These are phyloP conservation scores for Chenopodium formosanum DNA, from an alignment of 148 eudicot genomes.

Conservation along the genomic window DNA sequence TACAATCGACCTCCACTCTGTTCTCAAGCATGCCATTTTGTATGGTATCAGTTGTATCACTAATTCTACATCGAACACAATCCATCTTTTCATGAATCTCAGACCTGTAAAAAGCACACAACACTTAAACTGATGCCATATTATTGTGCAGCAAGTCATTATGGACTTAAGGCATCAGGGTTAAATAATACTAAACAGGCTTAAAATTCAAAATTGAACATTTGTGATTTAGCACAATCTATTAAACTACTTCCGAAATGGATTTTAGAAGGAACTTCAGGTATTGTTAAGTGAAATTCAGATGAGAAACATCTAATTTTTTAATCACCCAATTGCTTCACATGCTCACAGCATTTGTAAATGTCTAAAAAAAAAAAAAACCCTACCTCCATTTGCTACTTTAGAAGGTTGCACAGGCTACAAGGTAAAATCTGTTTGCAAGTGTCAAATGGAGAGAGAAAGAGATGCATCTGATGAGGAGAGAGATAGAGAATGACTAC, in stretches of 20 bases:
- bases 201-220: background rate
- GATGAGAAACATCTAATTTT: background rate
- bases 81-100: constrained; percentile 95
- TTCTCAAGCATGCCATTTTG: constrained; percentile 25
- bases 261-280: background rate
- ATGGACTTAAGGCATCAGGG: background rate
- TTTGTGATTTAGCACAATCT: background rate
- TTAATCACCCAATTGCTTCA: background rate
- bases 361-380: background rate
- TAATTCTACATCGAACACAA: constrained; percentile 64
- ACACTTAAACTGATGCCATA: constrained; percentile 1
- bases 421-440: too few species aligned
- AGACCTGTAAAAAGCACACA: constrained; percentile 48
- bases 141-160: constrained; percentile 3
- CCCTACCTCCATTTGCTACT: too few species aligned
- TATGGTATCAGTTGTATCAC: constrained; percentile 28
- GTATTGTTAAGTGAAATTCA: background rate
- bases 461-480: too few species aligned
- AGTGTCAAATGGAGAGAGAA: too few species aligned
- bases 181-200: background rate
- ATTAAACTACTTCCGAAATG: background rate
- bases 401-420: too few species aligned
- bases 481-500: too few species aligned
- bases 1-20: constrained; percentile 28
- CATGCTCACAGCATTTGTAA: background rate